Conservation (phyloP, 2,329 filamentous ascomycete species). For the Penicillium sp. region DNA sequence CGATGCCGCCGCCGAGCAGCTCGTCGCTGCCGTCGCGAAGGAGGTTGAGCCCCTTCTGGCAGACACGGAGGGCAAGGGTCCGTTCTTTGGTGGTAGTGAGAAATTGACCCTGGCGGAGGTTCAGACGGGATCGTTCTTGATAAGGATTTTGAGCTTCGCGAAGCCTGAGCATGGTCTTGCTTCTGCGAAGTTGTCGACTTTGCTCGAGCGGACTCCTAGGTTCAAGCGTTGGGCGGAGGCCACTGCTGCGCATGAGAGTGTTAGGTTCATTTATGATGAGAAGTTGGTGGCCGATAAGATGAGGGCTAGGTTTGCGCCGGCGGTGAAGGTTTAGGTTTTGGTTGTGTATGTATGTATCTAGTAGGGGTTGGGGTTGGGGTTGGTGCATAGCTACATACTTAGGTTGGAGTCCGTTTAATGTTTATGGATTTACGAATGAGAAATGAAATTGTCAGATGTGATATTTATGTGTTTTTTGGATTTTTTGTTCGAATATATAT, state of each 20-base stretch:
- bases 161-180: slow-evolving; percentile 51
- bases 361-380: slow-evolving; percentile 1
- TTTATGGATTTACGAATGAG: neutral
- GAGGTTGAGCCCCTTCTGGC: slow-evolving; percentile 70
- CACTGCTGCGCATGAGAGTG: slow-evolving; percentile 62
- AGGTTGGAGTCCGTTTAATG: neutral
- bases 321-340: slow-evolving; percentile 16
- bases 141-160: slow-evolving; percentile 57
- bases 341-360: neutral
- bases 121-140: slow-evolving; percentile 63
- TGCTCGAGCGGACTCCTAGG: slow-evolving; percentile 58
- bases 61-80: slow-evolving; percentile 45
- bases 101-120: slow-evolving; percentile 71
- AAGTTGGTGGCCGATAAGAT: slow-evolving; percentile 43
- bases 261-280: slow-evolving; percentile 63
- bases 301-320: slow-evolving; percentile 43
- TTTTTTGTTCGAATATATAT: neutral
- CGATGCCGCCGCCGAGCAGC: slow-evolving; percentile 48
- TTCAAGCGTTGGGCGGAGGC: slow-evolving; percentile 67
- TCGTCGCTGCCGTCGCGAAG: slow-evolving; percentile 60
- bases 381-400: neutral
- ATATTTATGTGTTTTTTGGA: too few relatives aligned
- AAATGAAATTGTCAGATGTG: neutral
- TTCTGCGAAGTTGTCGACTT: slow-evolving; percentile 50
- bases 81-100: slow-evolving; percentile 64